Percentiles rank a stretch among this genome's conserved stretches.
These are phyloP conservation scores for Talaromyces sp. DNA, from an alignment of 2,329 filamentous ascomycete genomes.

Conservation along the genomic window DNA sequence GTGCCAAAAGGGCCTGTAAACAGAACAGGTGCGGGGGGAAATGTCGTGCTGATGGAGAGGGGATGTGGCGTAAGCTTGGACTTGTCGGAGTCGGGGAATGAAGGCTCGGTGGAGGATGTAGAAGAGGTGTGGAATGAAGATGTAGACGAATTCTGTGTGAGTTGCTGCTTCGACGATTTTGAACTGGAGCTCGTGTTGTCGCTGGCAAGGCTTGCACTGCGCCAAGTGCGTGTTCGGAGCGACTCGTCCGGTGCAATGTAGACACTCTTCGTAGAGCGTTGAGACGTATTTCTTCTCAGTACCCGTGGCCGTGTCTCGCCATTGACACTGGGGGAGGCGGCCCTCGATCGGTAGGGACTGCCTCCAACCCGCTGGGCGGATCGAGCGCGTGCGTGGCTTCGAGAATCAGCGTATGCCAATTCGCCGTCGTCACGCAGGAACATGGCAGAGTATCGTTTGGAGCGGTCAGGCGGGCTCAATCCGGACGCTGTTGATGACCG, in stretches of 20 bases:
- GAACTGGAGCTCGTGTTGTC: slow-evolving; percentile 5
- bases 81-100: background rate
- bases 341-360: slow-evolving; percentile 3
- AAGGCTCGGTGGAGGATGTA: slow-evolving; percentile 1
- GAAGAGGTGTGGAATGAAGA: slow-evolving; percentile 3
- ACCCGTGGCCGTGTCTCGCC: background rate
- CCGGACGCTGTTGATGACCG: slow-evolving; percentile 5
- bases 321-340: background rate
- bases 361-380: slow-evolving; percentile 3
- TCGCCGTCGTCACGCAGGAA: slow-evolving; percentile 5
- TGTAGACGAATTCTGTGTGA: slow-evolving; percentile 4
- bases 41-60: slow-evolving; percentile 11
- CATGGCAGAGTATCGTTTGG: slow-evolving; percentile 10
- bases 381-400: slow-evolving; percentile 1
- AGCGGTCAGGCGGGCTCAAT: slow-evolving; percentile 4
- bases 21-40: background rate
- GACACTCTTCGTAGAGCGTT: slow-evolving; percentile 3
- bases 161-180: slow-evolving; percentile 2
- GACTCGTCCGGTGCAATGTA: background rate
- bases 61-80: slow-evolving; percentile 6
- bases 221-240: slow-evolving; percentile 4
- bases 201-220: slow-evolving; percentile 8
- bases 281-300: slow-evolving; percentile 5
- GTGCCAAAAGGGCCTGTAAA: background rate
- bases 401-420: slow-evolving; percentile 1